phyloP scores from a whole-genome alignment of 805 yeast genomes.

The Candida pseudoglaebosa region DNA sequence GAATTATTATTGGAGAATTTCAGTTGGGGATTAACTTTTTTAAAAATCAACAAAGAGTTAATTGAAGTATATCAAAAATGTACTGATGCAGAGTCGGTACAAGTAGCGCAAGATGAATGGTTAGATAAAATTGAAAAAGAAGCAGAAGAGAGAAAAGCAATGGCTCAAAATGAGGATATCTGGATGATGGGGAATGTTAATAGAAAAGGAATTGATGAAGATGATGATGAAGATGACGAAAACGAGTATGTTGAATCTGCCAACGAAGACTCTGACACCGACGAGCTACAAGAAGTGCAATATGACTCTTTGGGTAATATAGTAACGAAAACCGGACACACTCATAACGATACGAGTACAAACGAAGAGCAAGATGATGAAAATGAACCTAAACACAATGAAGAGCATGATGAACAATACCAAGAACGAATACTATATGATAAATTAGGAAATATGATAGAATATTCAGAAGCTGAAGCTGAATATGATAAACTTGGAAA shows the following conservation, averaged over 20 bases:
- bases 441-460: slow-evolving; percentile 20
- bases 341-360: too few relatives aligned
- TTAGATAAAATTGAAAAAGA: slow-evolving; percentile 65
- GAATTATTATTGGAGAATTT: slow-evolving; percentile 68
- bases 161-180: slow-evolving; percentile 52
- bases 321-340: slow-evolving; percentile 5
- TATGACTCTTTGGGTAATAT: slow-evolving; percentile 21
- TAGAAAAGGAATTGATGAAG: slow-evolving; percentile 22
- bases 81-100: slow-evolving; percentile 73
- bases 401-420: slow-evolving; percentile 7
- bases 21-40: slow-evolving; percentile 90
- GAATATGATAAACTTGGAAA: slow-evolving; percentile 7
- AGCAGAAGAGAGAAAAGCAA: slow-evolving; percentile 54
- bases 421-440: slow-evolving; percentile 16
- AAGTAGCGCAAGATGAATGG: slow-evolving; percentile 71
- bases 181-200: slow-evolving; percentile 82
- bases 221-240: slow-evolving; percentile 9
- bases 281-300: slow-evolving; percentile 6
- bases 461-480: not conserved
- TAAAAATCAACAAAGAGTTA: slow-evolving; percentile 77
- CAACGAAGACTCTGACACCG: slow-evolving; percentile 9
- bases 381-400: too few relatives aligned
- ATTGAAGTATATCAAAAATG: slow-evolving; percentile 72
- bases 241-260: slow-evolving; percentile 9
- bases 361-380: slow-evolving; percentile 5